A percentile compares a stretch with the other conserved stretches of the same genome.
Evolutionary conservation across 768 basidiomycete species (phyloP).

Genomic region (Lentinus brumalis): DNA sequence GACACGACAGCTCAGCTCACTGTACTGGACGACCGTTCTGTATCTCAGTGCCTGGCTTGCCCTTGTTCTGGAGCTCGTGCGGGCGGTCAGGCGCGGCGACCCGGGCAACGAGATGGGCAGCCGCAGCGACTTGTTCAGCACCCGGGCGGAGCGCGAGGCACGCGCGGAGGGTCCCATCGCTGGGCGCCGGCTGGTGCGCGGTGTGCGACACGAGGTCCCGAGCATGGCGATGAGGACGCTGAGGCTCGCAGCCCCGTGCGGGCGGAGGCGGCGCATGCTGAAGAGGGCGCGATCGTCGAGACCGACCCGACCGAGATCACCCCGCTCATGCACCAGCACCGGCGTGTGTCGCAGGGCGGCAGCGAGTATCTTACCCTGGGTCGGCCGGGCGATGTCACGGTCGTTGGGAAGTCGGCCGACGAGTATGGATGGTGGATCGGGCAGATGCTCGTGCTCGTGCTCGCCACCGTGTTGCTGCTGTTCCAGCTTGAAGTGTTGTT

Average conservation of each 20-base stretch:
- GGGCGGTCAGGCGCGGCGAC: slow-evolving; percentile 37
- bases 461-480: slow-evolving; percentile 53
- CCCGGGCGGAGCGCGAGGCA: slow-evolving; percentile 2
- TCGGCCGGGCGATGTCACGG: slow-evolving; percentile 9
- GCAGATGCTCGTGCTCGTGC: slow-evolving; percentile 57
- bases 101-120: slow-evolving; percentile 17
- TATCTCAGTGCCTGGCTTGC: slow-evolving; percentile 48
- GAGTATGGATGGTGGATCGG: slow-evolving; percentile 57
- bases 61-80: slow-evolving; percentile 35
- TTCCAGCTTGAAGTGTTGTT: slow-evolving; percentile 52
- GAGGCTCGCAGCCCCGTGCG: neutral
- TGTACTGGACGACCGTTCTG: slow-evolving; percentile 62
- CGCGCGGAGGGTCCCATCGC: slow-evolving; percentile 12
- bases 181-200: slow-evolving; percentile 24
- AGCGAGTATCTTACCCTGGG: slow-evolving; percentile 22
- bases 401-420: slow-evolving; percentile 19
- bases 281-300: slow-evolving; percentile 30
- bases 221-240: neutral
- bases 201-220: slow-evolving; percentile 25
- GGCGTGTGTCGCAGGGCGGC: slow-evolving; percentile 17
- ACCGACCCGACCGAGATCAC: slow-evolving; percentile 56
- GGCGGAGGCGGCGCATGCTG: slow-evolving; percentile 12
- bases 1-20: slow-evolving; percentile 46
- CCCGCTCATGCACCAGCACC: slow-evolving; percentile 48
- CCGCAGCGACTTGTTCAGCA: slow-evolving; percentile 14